Base-by-base conservation (phyloP, 1,284 basidiomycete genomes). In the Marasmius sp. region DNA sequence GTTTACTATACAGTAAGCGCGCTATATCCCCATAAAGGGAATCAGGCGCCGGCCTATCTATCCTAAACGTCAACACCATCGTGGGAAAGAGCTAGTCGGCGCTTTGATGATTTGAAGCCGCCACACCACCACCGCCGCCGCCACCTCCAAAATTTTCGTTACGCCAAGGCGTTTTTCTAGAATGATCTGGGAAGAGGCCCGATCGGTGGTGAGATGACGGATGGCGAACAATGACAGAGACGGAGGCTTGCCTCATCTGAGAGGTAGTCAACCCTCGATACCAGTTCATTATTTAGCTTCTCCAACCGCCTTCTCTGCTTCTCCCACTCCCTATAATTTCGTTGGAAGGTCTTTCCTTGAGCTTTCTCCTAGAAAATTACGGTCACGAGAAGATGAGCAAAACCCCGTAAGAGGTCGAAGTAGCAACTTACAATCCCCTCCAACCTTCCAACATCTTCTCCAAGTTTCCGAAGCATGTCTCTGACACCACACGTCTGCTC, bases 111-210 rank as follows among this genome's bases (percentile, higher is more conserved):
- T n/a, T n/a, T n/a, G n/a, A n/a, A n/a, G n/a, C n/a, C n/a, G n/a
- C n/a, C n/a, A n/a, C n/a, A n/a, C n/a, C n/a, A n/a, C n/a, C n/a
- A n/a, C n/a, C n/a, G n/a, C n/a, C n/a, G n/a, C n/a, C n/a, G n/a
- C n/a, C n/a, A n/a, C n/a, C n/a, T n/a, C n/a, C n/a, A n/a, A n/a
- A n/a, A n/a, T n/a, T n/a, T n/a, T n/a, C n/a, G n/a, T n/a, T n/a
- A 95, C 86, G 2, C 93, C 87, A 0, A 95, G 82, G 1, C 92
- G 85, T 70, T 94, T 94, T 74, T 96, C 94, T 43, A 94, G 79
- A 0, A 88, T 77, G 45, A 96, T 86, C 90, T 93, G 65, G 22
- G 11, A 33, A 18, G 43, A 61, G 12, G 56, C 20, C 57, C 34
- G 3, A 38, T 18, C 41, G 27, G 41, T 51, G 18, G 64, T 47